Percentiles rank a stretch among this genome's conserved stretches.
Evolutionary conservation across 768 basidiomycete species (phyloP).

Genomic region (Hemileccinum rubropunctum): DNA sequence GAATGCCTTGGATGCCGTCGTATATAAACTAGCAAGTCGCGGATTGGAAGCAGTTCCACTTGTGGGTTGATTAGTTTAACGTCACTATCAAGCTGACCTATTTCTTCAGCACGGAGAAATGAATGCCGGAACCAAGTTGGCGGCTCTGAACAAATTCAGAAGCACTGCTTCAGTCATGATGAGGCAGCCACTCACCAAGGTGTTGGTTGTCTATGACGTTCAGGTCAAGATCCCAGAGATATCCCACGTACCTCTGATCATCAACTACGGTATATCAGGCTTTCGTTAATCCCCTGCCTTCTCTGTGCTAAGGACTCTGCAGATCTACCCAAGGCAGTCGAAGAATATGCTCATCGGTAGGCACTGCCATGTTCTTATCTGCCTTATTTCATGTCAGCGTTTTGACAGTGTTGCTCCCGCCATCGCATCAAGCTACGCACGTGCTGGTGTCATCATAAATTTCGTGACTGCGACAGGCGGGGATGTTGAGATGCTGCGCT

Average conservation of each 20-base stretch:
- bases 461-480: slow-evolving; percentile 97
- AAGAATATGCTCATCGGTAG: slow-evolving; percentile 95
- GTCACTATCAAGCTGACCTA: slow-evolving; percentile 9
- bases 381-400: slow-evolving; percentile 6
- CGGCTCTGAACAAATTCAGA: slow-evolving; percentile 83
- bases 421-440: slow-evolving; percentile 76
- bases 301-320: slow-evolving; percentile 10
- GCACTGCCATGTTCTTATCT: slow-evolving; percentile 7
- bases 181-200: slow-evolving; percentile 65
- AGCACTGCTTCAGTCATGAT: slow-evolving; percentile 51
- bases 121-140: slow-evolving; percentile 77
- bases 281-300: background rate
- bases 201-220: slow-evolving; percentile 91
- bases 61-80: slow-evolving; percentile 46
- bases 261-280: slow-evolving; percentile 78
- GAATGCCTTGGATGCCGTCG: slow-evolving; percentile 81
- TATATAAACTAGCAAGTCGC: slow-evolving; percentile 84
- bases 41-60: slow-evolving; percentile 87
- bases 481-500: slow-evolving; percentile 97
- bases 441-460: slow-evolving; percentile 91
- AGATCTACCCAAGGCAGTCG: slow-evolving; percentile 93
- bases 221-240: slow-evolving; percentile 89
- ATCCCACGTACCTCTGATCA: slow-evolving; percentile 85
- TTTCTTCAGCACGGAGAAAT: slow-evolving; percentile 82
- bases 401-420: slow-evolving; percentile 74